A percentile compares a stretch with the other conserved stretches of the same genome.
Conservation (phyloP, 164 flowering plant species). For the Tinospora cordifolia region DNA sequence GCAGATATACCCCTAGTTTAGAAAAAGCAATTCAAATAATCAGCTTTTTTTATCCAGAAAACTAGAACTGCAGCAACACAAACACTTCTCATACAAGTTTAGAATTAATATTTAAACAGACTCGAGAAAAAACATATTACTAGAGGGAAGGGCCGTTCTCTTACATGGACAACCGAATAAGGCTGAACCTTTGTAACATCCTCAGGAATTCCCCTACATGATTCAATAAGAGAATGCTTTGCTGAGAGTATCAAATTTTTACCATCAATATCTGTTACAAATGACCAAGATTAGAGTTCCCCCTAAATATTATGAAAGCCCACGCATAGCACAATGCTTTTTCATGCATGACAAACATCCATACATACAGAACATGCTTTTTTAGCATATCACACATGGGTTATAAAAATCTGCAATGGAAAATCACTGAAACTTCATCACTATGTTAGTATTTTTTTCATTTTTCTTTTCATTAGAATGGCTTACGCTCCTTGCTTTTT, state of each 20-base stretch:
- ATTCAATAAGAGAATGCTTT: constrained; percentile 66
- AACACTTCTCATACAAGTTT: background rate
- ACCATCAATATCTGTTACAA: constrained; percentile 79
- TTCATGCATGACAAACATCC: no score
- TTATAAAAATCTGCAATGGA: no score
- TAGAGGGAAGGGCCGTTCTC: constrained; percentile 10
- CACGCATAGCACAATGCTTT: background rate
- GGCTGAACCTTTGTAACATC: constrained; percentile 49
- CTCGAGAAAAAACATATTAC: background rate
- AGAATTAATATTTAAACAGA: background rate
- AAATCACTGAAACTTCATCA: no score
- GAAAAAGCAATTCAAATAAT: background rate
- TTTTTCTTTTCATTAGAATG: no score
- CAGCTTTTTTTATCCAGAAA: background rate
- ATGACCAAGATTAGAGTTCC: constrained; percentile 40
- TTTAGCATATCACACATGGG: no score
- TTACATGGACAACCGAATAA: constrained; percentile 64
- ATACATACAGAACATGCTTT: no score
- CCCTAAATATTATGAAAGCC: background rate
- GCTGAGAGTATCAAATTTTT: constrained; percentile 65
- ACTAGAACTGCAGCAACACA: background rate
- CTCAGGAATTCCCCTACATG: constrained; percentile 53
- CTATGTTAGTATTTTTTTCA: no score
- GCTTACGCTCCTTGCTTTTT: no score
- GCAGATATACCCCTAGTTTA: constrained; percentile 76